These are phyloP conservation scores for Aspergillus steynii DNA, from an alignment of 495 filamentous ascomycete species.

Conservation along the genomic window DNA sequence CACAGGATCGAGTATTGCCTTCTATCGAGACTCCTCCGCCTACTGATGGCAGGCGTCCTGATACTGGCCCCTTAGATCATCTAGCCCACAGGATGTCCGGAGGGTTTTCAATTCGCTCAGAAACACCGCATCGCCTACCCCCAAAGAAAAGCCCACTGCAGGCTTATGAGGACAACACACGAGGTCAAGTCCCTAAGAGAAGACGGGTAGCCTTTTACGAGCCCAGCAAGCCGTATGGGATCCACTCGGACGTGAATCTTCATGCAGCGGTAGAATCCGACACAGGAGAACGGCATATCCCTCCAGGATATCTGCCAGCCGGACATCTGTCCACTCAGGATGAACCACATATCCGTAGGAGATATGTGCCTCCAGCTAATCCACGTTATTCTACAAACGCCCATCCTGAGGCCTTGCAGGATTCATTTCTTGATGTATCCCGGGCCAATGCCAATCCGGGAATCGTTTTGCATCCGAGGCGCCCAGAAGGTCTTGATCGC, in stretches of 20 bases:
- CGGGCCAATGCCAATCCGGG: slow-evolving; percentile 20
- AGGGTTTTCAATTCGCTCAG: slow-evolving; percentile 32
- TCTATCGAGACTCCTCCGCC: slow-evolving; percentile 41
- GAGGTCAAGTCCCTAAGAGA: slow-evolving; percentile 32
- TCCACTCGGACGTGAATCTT: slow-evolving; percentile 13
- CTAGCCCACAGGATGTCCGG: slow-evolving; percentile 36
- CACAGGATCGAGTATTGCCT: slow-evolving; percentile 38
- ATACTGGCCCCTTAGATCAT: slow-evolving; percentile 30
- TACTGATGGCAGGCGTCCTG: slow-evolving; percentile 27
- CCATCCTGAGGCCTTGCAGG: slow-evolving; percentile 17
- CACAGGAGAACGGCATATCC: slow-evolving; percentile 22
- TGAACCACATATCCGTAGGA: slow-evolving; percentile 25
- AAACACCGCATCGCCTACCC: slow-evolving; percentile 30
- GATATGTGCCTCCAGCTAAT: slow-evolving; percentile 20
- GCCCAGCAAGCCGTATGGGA: slow-evolving; percentile 10
- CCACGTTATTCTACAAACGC: slow-evolving; percentile 19
- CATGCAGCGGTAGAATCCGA: slow-evolving; percentile 12
- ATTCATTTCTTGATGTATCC: slow-evolving; percentile 12
- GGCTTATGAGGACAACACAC: slow-evolving; percentile 16
- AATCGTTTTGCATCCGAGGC: slow-evolving; percentile 18
- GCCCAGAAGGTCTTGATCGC: slow-evolving; percentile 16
- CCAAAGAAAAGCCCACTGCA: slow-evolving; percentile 20
- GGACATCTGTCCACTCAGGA: slow-evolving; percentile 22
- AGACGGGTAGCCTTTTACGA: slow-evolving; percentile 33
- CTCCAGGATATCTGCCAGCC: slow-evolving; percentile 19